Base-by-base conservation (phyloP, 495 filamentous ascomycete species). In the Penicillium malachiteum region DNA sequence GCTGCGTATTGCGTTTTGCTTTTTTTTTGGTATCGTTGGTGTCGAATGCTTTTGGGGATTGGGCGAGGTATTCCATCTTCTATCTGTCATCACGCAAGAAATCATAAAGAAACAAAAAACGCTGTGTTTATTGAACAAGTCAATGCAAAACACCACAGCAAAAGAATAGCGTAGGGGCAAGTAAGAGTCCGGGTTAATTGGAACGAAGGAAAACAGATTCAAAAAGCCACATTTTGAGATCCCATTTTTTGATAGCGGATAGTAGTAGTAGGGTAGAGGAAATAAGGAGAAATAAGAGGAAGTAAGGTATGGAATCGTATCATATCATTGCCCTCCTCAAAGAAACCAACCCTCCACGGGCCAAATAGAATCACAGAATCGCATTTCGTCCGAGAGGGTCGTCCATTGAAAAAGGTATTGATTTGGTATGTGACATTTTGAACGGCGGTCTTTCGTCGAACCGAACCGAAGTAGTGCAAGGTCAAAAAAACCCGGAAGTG, bases 351-450 rank as follows among this genome's bases (percentile, higher is more conserved):
- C 41, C 42, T 40, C 34, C 48, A 17, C n/a, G 34, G 37, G 11
- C 21, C 48, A 39, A 49, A 18, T 30, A 37, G 21, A 30, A 31
- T 33, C 49, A 26, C 21, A 26, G 49, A 42, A 51, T 38, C 21
- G 21, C 21, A 26, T 21, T 12, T 40, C 37, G 48, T 38, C 48
- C 21, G 21, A 26, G 21, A 38, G 48, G 48, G 48, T 56, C 49
- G 44, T 56, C 48, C 49, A 58, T 26, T 41, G 40, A 57, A 57
- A 46, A 48, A 67, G 58, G 58, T 52, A 42, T 51, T 62, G 52
- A 57, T 57, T 62, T 67, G 63, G 65, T 68, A 68, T 68, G 63
- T 68, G 63, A 68, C 65, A 68, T 68, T 68, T 68, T 66, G 60
- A 65, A 59, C 55, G 48, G 59, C 50, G 56, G 56, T 54, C 52